Evolutionary conservation across 495 filamentous ascomycete genomes (phyloP), one percentile per base, ranked within the genome.

Genomic region (Trichocladium uniseriatum): DNA sequence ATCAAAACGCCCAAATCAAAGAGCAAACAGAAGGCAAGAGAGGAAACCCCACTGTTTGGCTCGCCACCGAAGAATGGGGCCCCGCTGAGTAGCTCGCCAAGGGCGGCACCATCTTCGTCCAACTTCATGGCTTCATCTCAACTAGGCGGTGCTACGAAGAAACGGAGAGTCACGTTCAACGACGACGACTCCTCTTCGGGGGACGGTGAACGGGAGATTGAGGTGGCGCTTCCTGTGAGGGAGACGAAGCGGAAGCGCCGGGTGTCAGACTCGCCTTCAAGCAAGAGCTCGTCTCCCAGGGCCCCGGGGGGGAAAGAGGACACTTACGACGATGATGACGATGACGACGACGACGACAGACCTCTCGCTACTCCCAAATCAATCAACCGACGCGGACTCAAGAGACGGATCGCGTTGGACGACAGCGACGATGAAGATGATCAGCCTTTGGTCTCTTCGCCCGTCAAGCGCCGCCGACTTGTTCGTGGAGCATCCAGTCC

Each of bases 321-420:
- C 1, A 34, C n/a, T 10, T 42, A 44, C n/a, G 43, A 43, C 9
- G 20, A 31, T 1, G 38, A 49, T 1, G 49, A 49, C 20, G 39
- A 43, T 6, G 55, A 55, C 6, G 46, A 39, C 15, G 34, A 40
- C 27, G 52, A 55, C 4, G 56, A 58, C 38, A 34, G 22, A n/a
- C 56, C 49, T 4, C 49, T 51, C 2, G 40, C 37, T n/a, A 56
- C 47, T 13, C 57, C 55, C n/a, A 38, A 22, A 3, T 16, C 50
- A 0, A 13, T 9, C 34, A 21, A 36, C 5, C 1, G 31, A 24
- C 6, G 22, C 6, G 14, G 22, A 28, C 44, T 41, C 29, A 56
- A 51, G 50, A 48, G 47, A 31, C 28, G 10, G 8, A 0, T 38
- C 7, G 39, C 48, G 10, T 21, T 35, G 13, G 31, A 43, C n/a